Conservation (phyloP, 306 rosid genomes). For the Carpinus fangiana region DNA sequence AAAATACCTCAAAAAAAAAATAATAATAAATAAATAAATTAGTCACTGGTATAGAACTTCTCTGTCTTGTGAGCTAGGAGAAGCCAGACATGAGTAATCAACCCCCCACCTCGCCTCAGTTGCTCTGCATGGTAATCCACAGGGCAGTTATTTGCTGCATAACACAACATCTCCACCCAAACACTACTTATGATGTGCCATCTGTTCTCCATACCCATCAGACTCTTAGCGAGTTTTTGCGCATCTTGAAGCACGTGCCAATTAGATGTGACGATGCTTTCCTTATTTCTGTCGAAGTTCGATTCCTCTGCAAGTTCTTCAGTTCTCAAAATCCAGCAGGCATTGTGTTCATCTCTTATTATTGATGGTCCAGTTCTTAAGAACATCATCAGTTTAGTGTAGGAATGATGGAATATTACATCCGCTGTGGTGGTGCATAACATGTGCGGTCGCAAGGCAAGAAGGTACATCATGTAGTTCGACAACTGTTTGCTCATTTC, state of each 20-base stretch:
- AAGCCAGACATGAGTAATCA: constrained; percentile 43
- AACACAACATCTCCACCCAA: constrained; percentile 74
- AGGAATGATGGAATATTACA: constrained; percentile 46
- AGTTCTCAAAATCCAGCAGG: constrained; percentile 32
- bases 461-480: constrained; percentile 69
- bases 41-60: constrained; percentile 54
- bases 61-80: constrained; percentile 60
- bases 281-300: constrained; percentile 37
- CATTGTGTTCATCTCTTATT: constrained; percentile 37
- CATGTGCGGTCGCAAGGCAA: constrained; percentile 57
- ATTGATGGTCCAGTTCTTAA: constrained; percentile 22
- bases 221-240: constrained; percentile 43
- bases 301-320: constrained; percentile 28
- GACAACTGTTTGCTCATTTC: constrained; percentile 44
- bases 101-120: constrained; percentile 48
- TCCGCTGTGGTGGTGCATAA: constrained; percentile 47
- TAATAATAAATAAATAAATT: no score
- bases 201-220: constrained; percentile 38
- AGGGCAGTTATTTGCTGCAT: constrained; percentile 62
- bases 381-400: constrained; percentile 31
- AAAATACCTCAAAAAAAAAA: background rate
- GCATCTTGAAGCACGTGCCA: constrained; percentile 52
- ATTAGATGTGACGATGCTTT: constrained; percentile 53
- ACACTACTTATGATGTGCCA: constrained; percentile 58
- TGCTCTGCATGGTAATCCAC: constrained; percentile 62